A percentile compares a stretch with the other conserved stretches of the same genome.
phyloP scores from a whole-genome alignment of 495 filamentous ascomycete species.

The Oleoguttula mirabilis region DNA sequence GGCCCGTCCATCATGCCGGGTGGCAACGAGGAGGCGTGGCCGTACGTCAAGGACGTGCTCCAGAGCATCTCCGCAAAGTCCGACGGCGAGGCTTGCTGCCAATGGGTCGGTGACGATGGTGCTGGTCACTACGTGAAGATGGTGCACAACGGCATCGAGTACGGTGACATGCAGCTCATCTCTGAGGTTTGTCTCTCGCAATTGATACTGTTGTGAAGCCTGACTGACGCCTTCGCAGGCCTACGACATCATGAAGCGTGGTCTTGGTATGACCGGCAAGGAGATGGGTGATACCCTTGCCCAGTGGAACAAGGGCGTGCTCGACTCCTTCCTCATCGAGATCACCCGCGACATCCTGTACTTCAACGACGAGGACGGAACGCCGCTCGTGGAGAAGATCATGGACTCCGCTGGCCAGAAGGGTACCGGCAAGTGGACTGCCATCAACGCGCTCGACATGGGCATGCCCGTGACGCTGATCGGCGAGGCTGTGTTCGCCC shows the following conservation, averaged over 20 bases:
- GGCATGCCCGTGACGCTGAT: conserved; percentile 98
- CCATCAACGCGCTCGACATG: conserved; percentile 95
- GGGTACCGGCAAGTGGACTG: conserved; percentile 99
- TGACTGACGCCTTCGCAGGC: conserved; percentile 47
- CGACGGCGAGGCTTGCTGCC: conserved; percentile 91
- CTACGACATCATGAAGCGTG: conserved; percentile 98
- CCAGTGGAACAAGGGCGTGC: conserved; percentile 96
- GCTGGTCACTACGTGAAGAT: conserved; percentile 99
- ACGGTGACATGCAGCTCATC: conserved; percentile 99
- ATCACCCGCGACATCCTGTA: conserved; percentile 97
- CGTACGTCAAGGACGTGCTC: conserved; percentile 96
- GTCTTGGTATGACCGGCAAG: conserved; percentile 68
- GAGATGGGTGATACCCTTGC: conserved; percentile 90
- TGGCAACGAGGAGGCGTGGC: conserved; percentile 96
- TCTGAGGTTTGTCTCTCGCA: conserved; percentile 60
- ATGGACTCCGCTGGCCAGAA: conserved; percentile 98
- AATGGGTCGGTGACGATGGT: conserved; percentile 99
- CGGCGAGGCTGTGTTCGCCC: conserved; percentile 89
- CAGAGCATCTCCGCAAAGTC: conserved; percentile 96
- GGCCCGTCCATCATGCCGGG: conserved; percentile 97
- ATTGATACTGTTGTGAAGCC: too few relatives aligned
- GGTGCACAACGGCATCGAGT: conserved; percentile 99
- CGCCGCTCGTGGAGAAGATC: conserved; percentile 91
- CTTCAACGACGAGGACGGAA: conserved; percentile 89
- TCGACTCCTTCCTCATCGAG: conserved; percentile 98